Conservation (phyloP, 2,329 filamentous ascomycete species). For the Sarocladium brachiariae region DNA sequence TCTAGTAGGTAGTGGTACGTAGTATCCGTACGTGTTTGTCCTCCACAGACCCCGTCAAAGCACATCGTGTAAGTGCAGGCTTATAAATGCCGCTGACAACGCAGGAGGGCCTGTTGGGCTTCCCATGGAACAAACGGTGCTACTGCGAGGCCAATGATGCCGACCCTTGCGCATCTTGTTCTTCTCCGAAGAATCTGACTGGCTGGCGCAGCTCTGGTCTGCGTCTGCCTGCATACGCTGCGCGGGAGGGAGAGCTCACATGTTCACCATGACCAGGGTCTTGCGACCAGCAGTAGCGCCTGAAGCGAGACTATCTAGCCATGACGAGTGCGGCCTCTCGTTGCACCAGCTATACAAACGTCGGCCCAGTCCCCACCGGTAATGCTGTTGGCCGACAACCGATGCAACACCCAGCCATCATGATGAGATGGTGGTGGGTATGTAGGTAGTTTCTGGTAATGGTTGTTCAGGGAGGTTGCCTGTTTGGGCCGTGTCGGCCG, state of each 20-base stretch:
- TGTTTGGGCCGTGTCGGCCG: neutral
- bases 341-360: neutral
- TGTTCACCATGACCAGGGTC: conserved; percentile 2
- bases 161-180: neutral
- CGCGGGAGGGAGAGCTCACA: conserved; percentile 5
- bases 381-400: neutral
- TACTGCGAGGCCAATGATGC: neutral
- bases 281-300: neutral
- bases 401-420: neutral
- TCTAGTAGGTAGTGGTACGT: too few relatives aligned
- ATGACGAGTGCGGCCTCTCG: neutral
- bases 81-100: neutral
- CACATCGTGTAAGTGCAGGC: neutral
- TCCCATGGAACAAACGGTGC: neutral
- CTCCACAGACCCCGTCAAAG: neutral
- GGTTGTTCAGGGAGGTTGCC: neutral
- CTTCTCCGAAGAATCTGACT: neutral
- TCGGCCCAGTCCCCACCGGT: neutral
- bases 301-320: neutral
- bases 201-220: conserved; percentile 7
- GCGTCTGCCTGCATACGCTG: conserved; percentile 5
- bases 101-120: neutral
- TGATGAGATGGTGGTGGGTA: neutral
- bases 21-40: neutral
- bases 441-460: neutral